Base-by-base conservation (phyloP, 768 basidiomycete genomes). In the Mrakia hoshinonis region DNA sequence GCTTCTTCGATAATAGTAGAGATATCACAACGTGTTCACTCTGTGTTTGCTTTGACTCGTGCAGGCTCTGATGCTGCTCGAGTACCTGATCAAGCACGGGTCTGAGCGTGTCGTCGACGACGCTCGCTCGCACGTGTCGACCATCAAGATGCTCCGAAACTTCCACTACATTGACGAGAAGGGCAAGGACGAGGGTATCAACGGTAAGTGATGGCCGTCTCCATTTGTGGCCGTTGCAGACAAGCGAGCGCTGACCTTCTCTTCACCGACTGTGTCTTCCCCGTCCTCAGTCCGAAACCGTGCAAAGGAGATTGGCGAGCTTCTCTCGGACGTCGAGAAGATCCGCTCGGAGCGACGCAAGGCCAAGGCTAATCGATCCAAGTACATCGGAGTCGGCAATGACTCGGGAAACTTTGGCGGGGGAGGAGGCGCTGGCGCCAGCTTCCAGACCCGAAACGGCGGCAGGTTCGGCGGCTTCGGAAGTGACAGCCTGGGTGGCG, bases 151-250 rank as follows among this genome's bases (percentile, higher is more conserved):
- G 91, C 85, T 98, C 13, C 83, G 93, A 70, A 96, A 89, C 77
- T 99, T 99, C 81, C 95, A 98, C 78, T 97, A 97, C 79, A 91
- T 97, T 69, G 96, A 99, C 75, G 95, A 98, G 74, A 95, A 95
- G 81, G 93, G 92, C 62, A 98, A 99, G 79, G 96, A 99, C 77
- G 92, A 99, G 80, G 96, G 96, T 7, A 85, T 96, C 76, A 99
- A 99, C 76, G 92, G 94, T 92, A 74, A n/a, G 80, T 68, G 34
- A 12, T 20, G 20, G 26, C 5, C 68, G 3, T 65, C 26, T n/a
- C 6, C 47, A 18, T 4, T 13, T 54, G 1, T 5, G 12, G 24
- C 52, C 1, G n/a, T n/a, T 18, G 38, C 15, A 2, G 10, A n/a
- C 24, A 26, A 34, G 18, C 26, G 20, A 20, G 20, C 46, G 46